Evolutionary conservation across 2,329 filamentous ascomycete genomes (phyloP), one percentile per base, ranked within the genome.

Genomic region (Penicillium sp.): DNA sequence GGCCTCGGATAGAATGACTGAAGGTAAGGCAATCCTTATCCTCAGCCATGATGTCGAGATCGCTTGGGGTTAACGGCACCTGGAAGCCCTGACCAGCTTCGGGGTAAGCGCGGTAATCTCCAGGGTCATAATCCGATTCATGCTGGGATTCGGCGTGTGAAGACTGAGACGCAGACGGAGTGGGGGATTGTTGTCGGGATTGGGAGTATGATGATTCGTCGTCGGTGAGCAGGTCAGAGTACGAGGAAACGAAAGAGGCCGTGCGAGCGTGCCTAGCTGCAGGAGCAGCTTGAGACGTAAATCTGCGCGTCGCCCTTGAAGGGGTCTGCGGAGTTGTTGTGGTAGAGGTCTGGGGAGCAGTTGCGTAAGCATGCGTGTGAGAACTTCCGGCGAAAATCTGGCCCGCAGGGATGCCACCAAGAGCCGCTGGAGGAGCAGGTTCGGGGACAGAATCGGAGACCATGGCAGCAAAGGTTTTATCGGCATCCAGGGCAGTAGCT

Each of bases 11-110:
- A 4, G 37, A 42, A 57, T 82, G 78, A 53, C 76, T 81, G 58
- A 82, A 82, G 0, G 79, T 80, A 21, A 73, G 70, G 57, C 75
- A 76, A 22, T 68, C 61, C 35, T 77, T 75, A 43, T 81, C 78
- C 57, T 85, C 82, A 7, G 81, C 76, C 22, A 85, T 64, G 70
- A 82, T 83, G 50, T 80, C 73, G 34, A 82, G 57, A 61, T 85
- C 81, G 24, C 80, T 76, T 17, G 72, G 73, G 55, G 83, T 78
- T 1, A 75, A 74, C 6, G 77, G 73, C 19, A 84, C 61, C 22
- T 73, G 76, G 26, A 85, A 69, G 2, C 83, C 82, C 48, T 82
- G 75, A 2, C 82, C 83, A 6, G 82, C 72, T 54, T 77, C 77
- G 0, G 82, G 82, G 56, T 85, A 85, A 38, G 82, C 74, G 26